Evolutionary conservation across 768 basidiomycete genomes (phyloP), one percentile per base, ranked within the genome.

Genomic region (Tricholoma saponaceum): DNA sequence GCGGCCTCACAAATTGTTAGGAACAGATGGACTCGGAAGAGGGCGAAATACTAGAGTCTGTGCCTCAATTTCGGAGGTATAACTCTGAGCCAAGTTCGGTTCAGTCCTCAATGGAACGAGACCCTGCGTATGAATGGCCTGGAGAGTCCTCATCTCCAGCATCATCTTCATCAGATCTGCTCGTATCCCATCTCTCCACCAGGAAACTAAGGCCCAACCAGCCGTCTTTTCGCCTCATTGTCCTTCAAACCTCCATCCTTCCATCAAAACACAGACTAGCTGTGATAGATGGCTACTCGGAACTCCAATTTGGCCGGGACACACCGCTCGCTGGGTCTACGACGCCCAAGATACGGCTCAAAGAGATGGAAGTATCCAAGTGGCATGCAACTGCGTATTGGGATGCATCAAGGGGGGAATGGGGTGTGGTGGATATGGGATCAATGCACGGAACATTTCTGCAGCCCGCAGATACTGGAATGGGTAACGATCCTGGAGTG

Each of bases 311-410:
- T 57, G 92, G 92, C 14, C 79, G 92, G 33, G 92, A 94, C 67
- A 69, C 78, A 41, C 75, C 83, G 1, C 71, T 79, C 2, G 59
- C 73, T 37, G 84, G 82, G 10, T 78, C 75, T 23, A 71, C 73
- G 10, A 83, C 71, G 4, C 87, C 89, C 10, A 79, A 85, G 26
- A 76, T 94, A 54, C 83, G 92, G 46, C 72, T 94, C 33, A 90
- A 88, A 70, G 90, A 93, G 72, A 87, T 94, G 85, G 80, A 82
- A 59, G 89, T 92, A 10, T 91, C 89, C 2, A 93, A 92, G 70
- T 61, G 87, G 54, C 92, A 94, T 65, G 86, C 89, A 8, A 89
- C 85, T 2, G 74, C 81, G 1, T 93, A 82, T 66, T 91, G 85
- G 86, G 85, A 91, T 66, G 72, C 73, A 32, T 68, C 69, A 26